Percentiles rank a stretch among this genome's conserved stretches.
These are phyloP conservation scores for Aspergillus tubingensis DNA, from an alignment of 2,329 filamentous ascomycete genomes.

Conservation along the genomic window DNA sequence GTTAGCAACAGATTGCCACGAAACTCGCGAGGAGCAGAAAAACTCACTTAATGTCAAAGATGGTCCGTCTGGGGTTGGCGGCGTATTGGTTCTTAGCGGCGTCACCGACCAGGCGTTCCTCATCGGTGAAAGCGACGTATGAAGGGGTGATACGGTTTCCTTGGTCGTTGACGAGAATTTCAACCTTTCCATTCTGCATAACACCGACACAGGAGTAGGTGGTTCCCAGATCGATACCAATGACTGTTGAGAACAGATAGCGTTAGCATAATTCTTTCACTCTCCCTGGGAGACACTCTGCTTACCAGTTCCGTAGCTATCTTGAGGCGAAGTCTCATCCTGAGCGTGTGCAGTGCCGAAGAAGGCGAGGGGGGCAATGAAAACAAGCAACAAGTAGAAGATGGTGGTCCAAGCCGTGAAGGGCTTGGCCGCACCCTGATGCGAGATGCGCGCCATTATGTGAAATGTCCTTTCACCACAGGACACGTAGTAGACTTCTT, in stretches of 20 bases:
- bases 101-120: constrained; percentile 95
- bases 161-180: constrained; percentile 95
- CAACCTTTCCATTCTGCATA: constrained; percentile 92
- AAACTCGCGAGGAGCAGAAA: not conserved
- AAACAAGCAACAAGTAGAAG: constrained; percentile 87
- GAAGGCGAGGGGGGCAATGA: constrained; percentile 81
- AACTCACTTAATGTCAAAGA: constrained; percentile 81
- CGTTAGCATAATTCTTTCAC: not conserved
- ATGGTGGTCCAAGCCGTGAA: constrained; percentile 79
- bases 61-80: constrained; percentile 72
- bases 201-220: constrained; percentile 88
- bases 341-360: constrained; percentile 73
- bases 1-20: constrained; percentile 12
- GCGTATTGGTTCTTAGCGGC: constrained; percentile 95
- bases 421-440: constrained; percentile 66
- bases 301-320: constrained; percentile 74
- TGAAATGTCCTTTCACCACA: constrained; percentile 16
- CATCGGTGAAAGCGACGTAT: constrained; percentile 94
- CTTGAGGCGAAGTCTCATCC: constrained; percentile 65
- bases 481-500: constrained; percentile 10
- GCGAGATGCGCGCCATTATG: constrained; percentile 61
- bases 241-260: constrained; percentile 56
- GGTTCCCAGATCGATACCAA: constrained; percentile 94
- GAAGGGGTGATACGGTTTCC: constrained; percentile 95
- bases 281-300: too few relatives aligned